Base-by-base conservation (phyloP, 176 grass and related monocot species). In the Triticum dicoccoides region DNA sequence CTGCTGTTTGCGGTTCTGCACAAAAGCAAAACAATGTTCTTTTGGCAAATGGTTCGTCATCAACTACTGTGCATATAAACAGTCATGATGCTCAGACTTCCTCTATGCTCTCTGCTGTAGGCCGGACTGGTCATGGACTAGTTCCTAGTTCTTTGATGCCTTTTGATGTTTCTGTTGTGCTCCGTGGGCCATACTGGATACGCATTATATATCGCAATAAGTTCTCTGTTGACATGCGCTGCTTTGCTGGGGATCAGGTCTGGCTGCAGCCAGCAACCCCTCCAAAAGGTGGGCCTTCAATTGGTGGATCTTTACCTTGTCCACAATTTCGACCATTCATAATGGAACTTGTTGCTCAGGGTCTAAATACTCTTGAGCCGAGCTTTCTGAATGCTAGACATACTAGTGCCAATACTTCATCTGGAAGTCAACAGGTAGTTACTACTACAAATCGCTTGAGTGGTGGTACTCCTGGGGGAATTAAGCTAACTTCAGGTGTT, bases 261-360 rank as follows among this genome's bases (percentile, higher is more conserved):
- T 98, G 96, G 96, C 80, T 98, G 69, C 96, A 98, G 80, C 96
- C 96, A 69, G 91, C 96, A 78, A 94, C 93, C 69, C 96, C 96
- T 89, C 96, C 93, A 5, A 98, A 94, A 82, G 96, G 93, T 13
- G 96, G 96, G 37, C 96, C 91, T 87, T 89, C 88, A 45, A 69
- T 77, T 78, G 96, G 96, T 77, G 96, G 96, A 84, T 98, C 96
- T 72, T 95, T 98, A 84, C 96, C 93, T 51, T 98, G 93, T 37
- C 96, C 96, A 68, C 96, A 98, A 77, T 98, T 98, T 84, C 88
- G 96, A 29, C 93, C 96, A 72, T 98, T 98, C 56, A 98, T 98
- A 70, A 92, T 98, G 93, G 96, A 98, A 86, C 93, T 89, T 92
- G 86, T 98, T 84, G 91, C 96, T 79, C 93, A 95, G 80, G 93